Percentiles rank a stretch among this genome's conserved stretches.
Evolutionary conservation across 1,284 basidiomycete genomes (phyloP).

Genomic region (Leccinum solheimii): DNA sequence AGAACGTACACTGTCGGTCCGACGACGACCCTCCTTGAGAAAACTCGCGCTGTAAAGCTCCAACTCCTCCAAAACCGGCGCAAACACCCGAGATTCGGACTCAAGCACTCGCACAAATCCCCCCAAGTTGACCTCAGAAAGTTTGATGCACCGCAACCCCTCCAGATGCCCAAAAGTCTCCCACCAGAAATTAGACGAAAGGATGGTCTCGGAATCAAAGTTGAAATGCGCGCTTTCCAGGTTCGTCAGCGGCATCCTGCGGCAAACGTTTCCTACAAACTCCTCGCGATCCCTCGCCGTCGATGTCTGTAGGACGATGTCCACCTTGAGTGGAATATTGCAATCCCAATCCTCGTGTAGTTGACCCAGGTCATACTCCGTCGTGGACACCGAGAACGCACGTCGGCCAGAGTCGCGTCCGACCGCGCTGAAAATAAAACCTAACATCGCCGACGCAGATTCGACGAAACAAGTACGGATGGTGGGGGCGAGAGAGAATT

Average conservation of each 20-base stretch:
- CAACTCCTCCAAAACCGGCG: constrained; percentile 34
- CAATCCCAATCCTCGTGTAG: constrained; percentile 23
- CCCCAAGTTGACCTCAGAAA: constrained; percentile 10
- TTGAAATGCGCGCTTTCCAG: constrained; percentile 14
- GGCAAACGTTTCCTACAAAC: constrained; percentile 14
- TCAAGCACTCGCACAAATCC: constrained; percentile 16
- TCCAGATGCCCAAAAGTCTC: constrained; percentile 16
- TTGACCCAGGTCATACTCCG: constrained; percentile 8
- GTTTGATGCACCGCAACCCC: constrained; percentile 15
- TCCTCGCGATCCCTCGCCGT: constrained; percentile 13
- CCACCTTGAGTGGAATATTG: constrained; percentile 21
- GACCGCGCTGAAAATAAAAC: constrained; percentile 21
- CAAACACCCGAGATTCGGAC: constrained; percentile 19
- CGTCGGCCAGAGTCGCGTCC: constrained; percentile 12
- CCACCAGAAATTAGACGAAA: constrained; percentile 22
- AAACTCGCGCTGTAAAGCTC: constrained; percentile 31
- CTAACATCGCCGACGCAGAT: constrained; percentile 5
- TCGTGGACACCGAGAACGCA: constrained; percentile 8
- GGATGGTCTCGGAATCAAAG: constrained; percentile 9
- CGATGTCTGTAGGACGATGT: constrained; percentile 14
- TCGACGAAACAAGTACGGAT: constrained; percentile 21
- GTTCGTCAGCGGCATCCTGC: constrained; percentile 17
- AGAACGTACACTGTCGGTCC: constrained; percentile 4
- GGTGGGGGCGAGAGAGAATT: constrained; percentile 2
- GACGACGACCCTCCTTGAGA: constrained; percentile 18